Evolutionary conservation across 2,329 filamentous ascomycete species (phyloP), one percentile per base, ranked within the genome.

Genomic region (Aspergillus texensis): DNA sequence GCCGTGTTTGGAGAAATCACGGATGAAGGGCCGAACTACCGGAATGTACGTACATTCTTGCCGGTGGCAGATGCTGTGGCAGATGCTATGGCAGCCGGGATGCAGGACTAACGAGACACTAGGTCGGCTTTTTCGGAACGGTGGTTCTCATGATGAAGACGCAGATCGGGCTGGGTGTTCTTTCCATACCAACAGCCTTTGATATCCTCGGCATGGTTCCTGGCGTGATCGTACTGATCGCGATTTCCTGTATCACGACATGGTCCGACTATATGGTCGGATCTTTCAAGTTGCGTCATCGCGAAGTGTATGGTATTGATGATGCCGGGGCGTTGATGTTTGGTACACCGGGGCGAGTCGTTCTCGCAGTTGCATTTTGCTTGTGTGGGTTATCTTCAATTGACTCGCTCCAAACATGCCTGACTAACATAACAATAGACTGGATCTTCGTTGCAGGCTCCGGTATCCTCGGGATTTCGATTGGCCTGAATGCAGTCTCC

Each of bases 271-370:
- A 82, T 65, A 79, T 83, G 28, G 75, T 85, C 9, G 83, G 70
- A 4, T 46, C 50, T 1, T 86, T 86, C 75, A 87, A 87, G 68
- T 66, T 85, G 28, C 75, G 77, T 6, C 85, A 87, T 67, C 81
- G 81, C 0, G 78, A 85, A 64, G 84, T 86, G 1, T 86, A 87
- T 68, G 82, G 82, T 56, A 85, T 87, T 75, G 85, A 85, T 50
- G 85, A 87, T 63, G 85, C 84, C 0, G 85, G 85, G 9, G 75
- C 74, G 53, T 81, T 86, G 60, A 77, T 88, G 24, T 85, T 86
- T 61, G 85, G 86, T 3, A 81, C 79, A 1, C 63, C 83, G 6
- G 84, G 85, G 54, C 67, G 65, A 45, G 67, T 72, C 41, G 67
- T 67, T 19, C 69, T 73, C 36, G 70, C 69, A 16, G 70, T 78